These are phyloP conservation scores for Tremellales sp. DNA, from an alignment of 1,284 basidiomycete species.

Conservation along the genomic window DNA sequence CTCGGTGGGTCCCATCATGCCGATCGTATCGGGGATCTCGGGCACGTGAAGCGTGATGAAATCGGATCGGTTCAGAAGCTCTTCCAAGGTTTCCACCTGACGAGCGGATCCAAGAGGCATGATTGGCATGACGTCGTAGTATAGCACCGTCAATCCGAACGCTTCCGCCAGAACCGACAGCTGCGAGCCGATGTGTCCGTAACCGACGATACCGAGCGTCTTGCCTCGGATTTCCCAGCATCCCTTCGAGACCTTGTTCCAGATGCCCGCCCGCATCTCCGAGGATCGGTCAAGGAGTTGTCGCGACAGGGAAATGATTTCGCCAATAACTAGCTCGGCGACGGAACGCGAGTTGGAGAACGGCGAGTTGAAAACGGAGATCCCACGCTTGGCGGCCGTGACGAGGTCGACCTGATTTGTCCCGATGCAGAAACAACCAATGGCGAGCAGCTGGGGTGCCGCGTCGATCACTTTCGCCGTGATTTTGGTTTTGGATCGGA, in stretches of 20 bases:
- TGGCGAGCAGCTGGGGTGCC: slow-evolving; percentile 71
- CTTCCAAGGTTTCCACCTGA: slow-evolving; percentile 78
- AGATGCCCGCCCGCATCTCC: slow-evolving; percentile 84
- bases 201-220: slow-evolving; percentile 95
- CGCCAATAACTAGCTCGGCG: slow-evolving; percentile 94
- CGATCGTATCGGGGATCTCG: slow-evolving; percentile 90
- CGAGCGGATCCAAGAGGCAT: slow-evolving; percentile 96
- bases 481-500: slow-evolving; percentile 95
- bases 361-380: slow-evolving; percentile 99
- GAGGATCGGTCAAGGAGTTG: slow-evolving; percentile 85
- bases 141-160: slow-evolving; percentile 93
- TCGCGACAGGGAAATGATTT: slow-evolving; percentile 89
- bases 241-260: slow-evolving; percentile 98
- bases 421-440: slow-evolving; percentile 99
- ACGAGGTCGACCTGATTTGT: slow-evolving; percentile 95
- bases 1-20: slow-evolving; percentile 80
- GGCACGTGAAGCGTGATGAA: slow-evolving; percentile 97
- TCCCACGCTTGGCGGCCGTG: slow-evolving; percentile 79
- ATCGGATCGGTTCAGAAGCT: slow-evolving; percentile 75
- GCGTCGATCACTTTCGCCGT: slow-evolving; percentile 84
- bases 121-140: slow-evolving; percentile 92
- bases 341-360: slow-evolving; percentile 99
- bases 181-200: slow-evolving; percentile 98
- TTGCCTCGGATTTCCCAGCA: slow-evolving; percentile 99
- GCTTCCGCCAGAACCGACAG: slow-evolving; percentile 95